Conservation (phyloP, 2,329 filamentous ascomycete species). For the Lojkania enalia region DNA sequence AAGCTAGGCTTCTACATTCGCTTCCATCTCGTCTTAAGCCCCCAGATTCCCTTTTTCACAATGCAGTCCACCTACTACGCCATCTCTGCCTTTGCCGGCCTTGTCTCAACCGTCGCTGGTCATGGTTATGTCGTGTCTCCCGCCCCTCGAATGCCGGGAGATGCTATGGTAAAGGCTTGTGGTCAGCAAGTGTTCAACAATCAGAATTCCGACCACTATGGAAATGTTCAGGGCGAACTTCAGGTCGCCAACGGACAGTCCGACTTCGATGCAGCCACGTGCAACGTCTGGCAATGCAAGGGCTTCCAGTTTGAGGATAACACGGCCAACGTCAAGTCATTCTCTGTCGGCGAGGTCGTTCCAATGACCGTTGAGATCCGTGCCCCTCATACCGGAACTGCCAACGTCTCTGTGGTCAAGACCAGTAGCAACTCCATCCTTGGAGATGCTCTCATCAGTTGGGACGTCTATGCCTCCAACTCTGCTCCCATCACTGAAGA, state of each 20-base stretch:
- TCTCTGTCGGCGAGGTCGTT: conserved; percentile 55
- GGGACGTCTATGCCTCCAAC: conserved; percentile 59
- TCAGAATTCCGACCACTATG: conserved; percentile 58
- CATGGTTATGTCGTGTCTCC: conserved; percentile 59
- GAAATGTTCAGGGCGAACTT: conserved; percentile 60
- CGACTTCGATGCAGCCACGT: conserved; percentile 53
- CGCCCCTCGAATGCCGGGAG: conserved; percentile 54
- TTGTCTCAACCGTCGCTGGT: conserved; percentile 53
- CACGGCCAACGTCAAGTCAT: conserved; percentile 55
- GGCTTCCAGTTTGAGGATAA: conserved; percentile 62
- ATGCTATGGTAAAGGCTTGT: conserved; percentile 57
- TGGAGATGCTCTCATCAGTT: conserved; percentile 58
- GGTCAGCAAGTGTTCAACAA: conserved; percentile 59
- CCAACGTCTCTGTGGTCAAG: conserved; percentile 63
- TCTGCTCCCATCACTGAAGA: conserved; percentile 47
- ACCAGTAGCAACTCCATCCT: conserved; percentile 57
- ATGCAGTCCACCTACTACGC: conserved; percentile 50
- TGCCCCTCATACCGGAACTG: conserved; percentile 58
- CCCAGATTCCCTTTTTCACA: conserved; percentile 26
- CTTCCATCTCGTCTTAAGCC: conserved; percentile 21
- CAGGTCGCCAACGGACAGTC: conserved; percentile 53
- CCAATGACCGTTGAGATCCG: conserved; percentile 52
- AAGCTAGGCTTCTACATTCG: conserved; percentile 40
- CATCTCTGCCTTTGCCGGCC: conserved; percentile 47
- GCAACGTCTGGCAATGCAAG: conserved; percentile 61